Evolutionary conservation across 257 asterid genomes (phyloP).

Genomic region (Ajuga chamaepitys): DNA sequence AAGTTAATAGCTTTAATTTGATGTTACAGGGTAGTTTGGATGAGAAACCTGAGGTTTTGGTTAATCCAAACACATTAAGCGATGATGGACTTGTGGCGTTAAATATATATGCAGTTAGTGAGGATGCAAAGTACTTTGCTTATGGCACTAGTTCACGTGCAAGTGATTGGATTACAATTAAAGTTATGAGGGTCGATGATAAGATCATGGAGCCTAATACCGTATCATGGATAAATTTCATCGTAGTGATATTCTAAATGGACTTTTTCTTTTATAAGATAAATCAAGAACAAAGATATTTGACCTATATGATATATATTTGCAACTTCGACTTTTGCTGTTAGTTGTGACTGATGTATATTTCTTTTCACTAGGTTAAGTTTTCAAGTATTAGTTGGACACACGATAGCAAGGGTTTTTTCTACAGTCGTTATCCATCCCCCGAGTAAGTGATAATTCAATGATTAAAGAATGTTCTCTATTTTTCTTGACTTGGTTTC

Average conservation of each 20-base stretch:
- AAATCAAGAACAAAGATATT: not conserved
- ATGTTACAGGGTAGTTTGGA: conserved; percentile 64
- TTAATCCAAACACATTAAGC: conserved; percentile 81
- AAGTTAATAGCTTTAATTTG: conserved; percentile 6
- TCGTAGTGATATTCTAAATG: not conserved
- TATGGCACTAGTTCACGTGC: conserved; percentile 87
- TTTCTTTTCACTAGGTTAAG: conserved; percentile 52
- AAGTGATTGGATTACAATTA: conserved; percentile 92
- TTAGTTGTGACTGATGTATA: not conserved
- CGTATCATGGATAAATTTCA: conserved; percentile 64
- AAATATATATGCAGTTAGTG: conserved; percentile 48
- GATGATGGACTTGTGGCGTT: conserved; percentile 85
- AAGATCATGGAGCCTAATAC: conserved; percentile 55
- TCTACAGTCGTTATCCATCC: conserved; percentile 90
- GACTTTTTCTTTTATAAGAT: not conserved
- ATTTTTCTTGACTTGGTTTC: conserved; percentile 3
- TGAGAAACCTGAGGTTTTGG: conserved; percentile 67
- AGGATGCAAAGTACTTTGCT: conserved; percentile 79
- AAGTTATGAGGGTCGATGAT: conserved; percentile 62
- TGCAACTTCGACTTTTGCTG: not conserved
- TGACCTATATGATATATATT: not conserved
- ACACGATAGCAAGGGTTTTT: conserved; percentile 80
- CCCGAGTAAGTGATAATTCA: conserved; percentile 47
- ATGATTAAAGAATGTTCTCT: not conserved
- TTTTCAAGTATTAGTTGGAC: conserved; percentile 81